A percentile compares a stretch with the other conserved stretches of the same genome.
phyloP scores from a whole-genome alignment of 2,329 filamentous ascomycete genomes.

The Monosporascus sp. region DNA sequence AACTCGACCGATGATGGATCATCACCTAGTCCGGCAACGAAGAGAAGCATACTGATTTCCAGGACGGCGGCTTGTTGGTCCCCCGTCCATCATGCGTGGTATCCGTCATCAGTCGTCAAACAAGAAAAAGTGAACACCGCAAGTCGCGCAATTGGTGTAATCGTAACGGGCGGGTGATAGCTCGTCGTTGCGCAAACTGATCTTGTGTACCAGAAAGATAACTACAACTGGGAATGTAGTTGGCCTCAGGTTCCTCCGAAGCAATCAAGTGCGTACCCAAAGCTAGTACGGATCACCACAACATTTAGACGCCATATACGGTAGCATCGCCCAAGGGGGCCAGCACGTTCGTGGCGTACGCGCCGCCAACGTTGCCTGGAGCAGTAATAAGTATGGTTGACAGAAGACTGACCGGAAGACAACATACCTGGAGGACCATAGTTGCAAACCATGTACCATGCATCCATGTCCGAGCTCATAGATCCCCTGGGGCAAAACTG shows the following conservation, averaged over 20 bases:
- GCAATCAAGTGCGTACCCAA: slow-evolving; percentile 2
- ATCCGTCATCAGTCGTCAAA: slow-evolving; percentile 8
- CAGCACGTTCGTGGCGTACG: slow-evolving; percentile 45
- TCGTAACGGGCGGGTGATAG: slow-evolving; percentile 7
- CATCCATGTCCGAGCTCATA: slow-evolving; percentile 40
- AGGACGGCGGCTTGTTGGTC: slow-evolving; percentile 8
- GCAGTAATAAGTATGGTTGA: neutral
- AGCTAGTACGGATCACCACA: slow-evolving; percentile 1
- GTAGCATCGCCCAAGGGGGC: slow-evolving; percentile 31
- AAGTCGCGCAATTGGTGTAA: neutral
- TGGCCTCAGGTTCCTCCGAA: slow-evolving; percentile 2
- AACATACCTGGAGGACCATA: slow-evolving; percentile 67
- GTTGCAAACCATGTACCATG: slow-evolving; percentile 86
- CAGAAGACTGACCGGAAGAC: neutral
- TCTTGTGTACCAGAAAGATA: slow-evolving; percentile 13
- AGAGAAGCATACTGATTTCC: slow-evolving; percentile 16
- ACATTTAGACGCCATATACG: slow-evolving; percentile 12
- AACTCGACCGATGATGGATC: slow-evolving; percentile 5
- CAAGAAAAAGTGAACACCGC: neutral
- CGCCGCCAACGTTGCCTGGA: slow-evolving; percentile 47
- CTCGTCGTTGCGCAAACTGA: slow-evolving; percentile 3
- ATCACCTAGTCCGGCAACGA: slow-evolving; percentile 16
- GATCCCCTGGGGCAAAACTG: slow-evolving; percentile 48
- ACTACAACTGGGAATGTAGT: slow-evolving; percentile 11
- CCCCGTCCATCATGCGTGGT: slow-evolving; percentile 12